Evolutionary conservation across 129 eudicot species (phyloP).

Genomic region (Chrysanthemum lavandulifolium): DNA sequence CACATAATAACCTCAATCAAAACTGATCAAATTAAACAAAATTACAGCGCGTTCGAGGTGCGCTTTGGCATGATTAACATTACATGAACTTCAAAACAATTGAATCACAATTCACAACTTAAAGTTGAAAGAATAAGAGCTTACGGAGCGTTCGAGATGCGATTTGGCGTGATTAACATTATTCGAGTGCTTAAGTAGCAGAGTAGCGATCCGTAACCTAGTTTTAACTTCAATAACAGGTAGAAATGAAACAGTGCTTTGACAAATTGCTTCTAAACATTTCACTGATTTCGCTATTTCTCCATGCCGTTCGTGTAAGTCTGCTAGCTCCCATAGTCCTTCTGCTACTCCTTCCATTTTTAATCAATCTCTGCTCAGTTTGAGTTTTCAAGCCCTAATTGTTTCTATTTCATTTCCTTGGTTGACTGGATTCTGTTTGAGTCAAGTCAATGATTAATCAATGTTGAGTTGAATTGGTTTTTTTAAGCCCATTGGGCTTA

Average conservation of each 20-base stretch:
- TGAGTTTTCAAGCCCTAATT: conserved; percentile 16
- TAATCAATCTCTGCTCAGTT: not conserved
- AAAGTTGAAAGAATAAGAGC: conserved; percentile 10
- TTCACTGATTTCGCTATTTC: conserved; percentile 66
- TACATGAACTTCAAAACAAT: too few species aligned
- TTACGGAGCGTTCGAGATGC: conserved; percentile 89
- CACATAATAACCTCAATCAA: too few species aligned
- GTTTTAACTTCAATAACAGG: conserved; percentile 86
- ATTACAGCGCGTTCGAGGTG: conserved; percentile 90
- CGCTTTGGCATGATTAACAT: conserved; percentile 72
- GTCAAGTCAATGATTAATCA: conserved; percentile 22
- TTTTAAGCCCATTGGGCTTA: too few species aligned
- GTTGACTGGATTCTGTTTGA: conserved; percentile 10
- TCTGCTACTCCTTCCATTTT: conserved; percentile 87
- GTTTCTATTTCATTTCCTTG: not conserved
- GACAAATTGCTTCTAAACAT: conserved; percentile 90
- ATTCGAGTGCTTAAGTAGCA: conserved; percentile 70
- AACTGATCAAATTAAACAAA: not conserved
- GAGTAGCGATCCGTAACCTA: conserved; percentile 78
- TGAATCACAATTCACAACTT: not conserved
- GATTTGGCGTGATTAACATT: conserved; percentile 82
- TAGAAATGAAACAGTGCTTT: conserved; percentile 77
- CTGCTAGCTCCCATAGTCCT: conserved; percentile 93
- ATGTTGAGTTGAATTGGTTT: not conserved
- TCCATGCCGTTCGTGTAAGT: conserved; percentile 60